Percentiles rank a stretch among this genome's conserved stretches.
phyloP scores from a whole-genome alignment of 225 moss, liverwort and hornwort genomes.

The Pseudisothecium myosuroides region DNA sequence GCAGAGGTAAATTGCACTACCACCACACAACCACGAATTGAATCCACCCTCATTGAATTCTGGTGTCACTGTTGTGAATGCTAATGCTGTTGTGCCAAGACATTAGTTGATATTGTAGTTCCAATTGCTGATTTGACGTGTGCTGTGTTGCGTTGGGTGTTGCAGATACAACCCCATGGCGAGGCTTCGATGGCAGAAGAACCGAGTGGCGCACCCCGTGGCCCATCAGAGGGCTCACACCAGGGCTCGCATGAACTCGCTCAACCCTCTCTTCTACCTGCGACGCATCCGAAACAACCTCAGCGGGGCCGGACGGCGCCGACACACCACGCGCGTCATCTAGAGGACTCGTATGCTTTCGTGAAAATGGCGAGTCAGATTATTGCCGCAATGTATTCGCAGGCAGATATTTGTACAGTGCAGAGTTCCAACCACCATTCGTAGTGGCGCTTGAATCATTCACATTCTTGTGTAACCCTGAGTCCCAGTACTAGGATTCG shows the following conservation, averaged over 20 bases:
- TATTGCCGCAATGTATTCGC: not conserved
- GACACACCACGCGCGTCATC: not conserved
- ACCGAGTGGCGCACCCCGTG: constrained; percentile 6
- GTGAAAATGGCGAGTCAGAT: not conserved
- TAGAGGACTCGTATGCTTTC: not conserved
- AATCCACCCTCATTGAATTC: too few relatives aligned
- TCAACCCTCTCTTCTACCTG: constrained; percentile 17
- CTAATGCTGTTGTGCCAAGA: too few relatives aligned
- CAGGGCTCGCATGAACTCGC: not conserved
- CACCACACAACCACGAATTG: too few relatives aligned
- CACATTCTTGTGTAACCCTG: not conserved
- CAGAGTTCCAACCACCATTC: too few relatives aligned
- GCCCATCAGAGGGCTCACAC: not conserved
- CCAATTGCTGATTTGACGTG: not conserved
- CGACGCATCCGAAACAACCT: constrained; percentile 23
- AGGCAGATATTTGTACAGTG: not conserved
- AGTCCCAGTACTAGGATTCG: not conserved
- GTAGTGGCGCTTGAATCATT: too few relatives aligned
- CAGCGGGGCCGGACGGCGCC: not conserved
- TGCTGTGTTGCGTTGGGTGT: not conserved
- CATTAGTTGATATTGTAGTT: not conserved
- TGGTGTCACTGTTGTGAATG: too few relatives aligned
- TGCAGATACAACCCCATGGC: constrained; percentile 16
- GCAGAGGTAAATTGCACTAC: too few relatives aligned
- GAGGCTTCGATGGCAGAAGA: constrained; percentile 3